These are phyloP conservation scores for Clarireedia hainanense DNA, from an alignment of 2,329 filamentous ascomycete genomes.

Conservation along the genomic window DNA sequence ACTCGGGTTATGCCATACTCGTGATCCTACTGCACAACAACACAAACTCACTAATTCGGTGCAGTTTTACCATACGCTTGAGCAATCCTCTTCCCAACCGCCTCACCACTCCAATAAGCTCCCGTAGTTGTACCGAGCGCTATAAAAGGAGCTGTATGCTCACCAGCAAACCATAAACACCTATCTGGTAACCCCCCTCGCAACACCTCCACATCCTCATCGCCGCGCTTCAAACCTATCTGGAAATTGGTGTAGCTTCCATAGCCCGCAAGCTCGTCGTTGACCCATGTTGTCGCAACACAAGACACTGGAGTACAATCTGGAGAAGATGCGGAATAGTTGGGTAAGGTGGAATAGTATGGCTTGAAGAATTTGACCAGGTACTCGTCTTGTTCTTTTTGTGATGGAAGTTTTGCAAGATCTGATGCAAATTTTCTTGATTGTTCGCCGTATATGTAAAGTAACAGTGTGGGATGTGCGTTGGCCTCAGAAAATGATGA, in stretches of 20 bases:
- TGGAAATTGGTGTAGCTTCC: constrained; percentile 66
- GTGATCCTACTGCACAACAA: no score
- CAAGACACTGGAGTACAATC: constrained; percentile 46
- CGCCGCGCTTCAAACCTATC: constrained; percentile 46
- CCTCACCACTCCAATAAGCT: constrained; percentile 77
- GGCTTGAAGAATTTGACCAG: constrained; percentile 46
- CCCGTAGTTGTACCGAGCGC: constrained; percentile 83
- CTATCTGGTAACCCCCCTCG: constrained; percentile 24
- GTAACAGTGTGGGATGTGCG: constrained; percentile 57
- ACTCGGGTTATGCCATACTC: no score
- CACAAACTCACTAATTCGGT: no score
- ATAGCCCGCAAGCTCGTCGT: constrained; percentile 57
- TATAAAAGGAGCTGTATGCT: constrained; percentile 81
- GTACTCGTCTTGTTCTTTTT: constrained; percentile 24
- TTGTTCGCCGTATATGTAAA: constrained; percentile 48
- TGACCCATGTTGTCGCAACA: constrained; percentile 57
- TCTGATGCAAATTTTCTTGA: constrained; percentile 29
- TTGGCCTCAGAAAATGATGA: constrained; percentile 42
- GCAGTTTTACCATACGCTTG: constrained; percentile 39
- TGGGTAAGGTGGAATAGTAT: constrained; percentile 56
- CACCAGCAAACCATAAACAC: constrained; percentile 57
- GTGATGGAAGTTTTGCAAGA: constrained; percentile 13
- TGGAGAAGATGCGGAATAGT: constrained; percentile 38
- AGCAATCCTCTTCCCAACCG: constrained; percentile 58
- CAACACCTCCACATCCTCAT: constrained; percentile 49